A percentile compares a stretch with the other conserved stretches of the same genome.
phyloP scores from a whole-genome alignment of 2,329 filamentous ascomycete genomes.

The Neopestalotiopsis rosae region DNA sequence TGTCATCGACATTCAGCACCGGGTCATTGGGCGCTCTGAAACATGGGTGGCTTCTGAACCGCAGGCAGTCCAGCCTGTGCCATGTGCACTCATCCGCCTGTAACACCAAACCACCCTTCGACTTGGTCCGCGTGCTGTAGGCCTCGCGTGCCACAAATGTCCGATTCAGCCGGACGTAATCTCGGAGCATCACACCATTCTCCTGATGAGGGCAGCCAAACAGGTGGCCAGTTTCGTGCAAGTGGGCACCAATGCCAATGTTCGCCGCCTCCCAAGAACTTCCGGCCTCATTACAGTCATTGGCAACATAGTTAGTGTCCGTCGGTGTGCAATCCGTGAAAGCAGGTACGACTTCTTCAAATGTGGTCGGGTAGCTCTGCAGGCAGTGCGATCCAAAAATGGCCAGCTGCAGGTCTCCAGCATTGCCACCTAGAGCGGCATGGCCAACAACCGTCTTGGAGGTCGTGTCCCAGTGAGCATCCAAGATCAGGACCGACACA shows the following conservation, averaged over 20 bases:
- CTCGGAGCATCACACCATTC: conserved; percentile 87
- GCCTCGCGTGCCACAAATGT: conserved; percentile 83
- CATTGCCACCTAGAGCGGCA: conserved; percentile 79
- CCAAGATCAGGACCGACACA: conserved; percentile 84
- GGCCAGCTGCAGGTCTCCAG: conserved; percentile 78
- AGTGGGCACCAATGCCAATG: conserved; percentile 88
- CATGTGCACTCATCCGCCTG: conserved; percentile 86
- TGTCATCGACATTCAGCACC: conserved; percentile 68
- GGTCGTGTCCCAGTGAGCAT: conserved; percentile 83
- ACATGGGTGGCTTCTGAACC: conserved; percentile 88
- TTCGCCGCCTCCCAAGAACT: conserved; percentile 97
- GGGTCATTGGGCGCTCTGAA: conserved; percentile 84
- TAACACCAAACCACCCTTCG: conserved; percentile 76
- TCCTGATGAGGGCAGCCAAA: conserved; percentile 92
- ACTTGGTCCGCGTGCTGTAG: conserved; percentile 85
- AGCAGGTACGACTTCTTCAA: conserved; percentile 89
- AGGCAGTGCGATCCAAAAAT: conserved; percentile 93
- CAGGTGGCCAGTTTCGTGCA: conserved; percentile 89
- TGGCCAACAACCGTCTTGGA: conserved; percentile 77
- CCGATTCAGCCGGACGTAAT: conserved; percentile 84
- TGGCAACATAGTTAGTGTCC: conserved; percentile 79
- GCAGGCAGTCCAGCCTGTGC: conserved; percentile 88
- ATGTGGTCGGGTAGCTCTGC: conserved; percentile 85
- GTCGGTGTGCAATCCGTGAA: conserved; percentile 92
- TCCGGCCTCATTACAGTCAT: conserved; percentile 85